Conservation (phyloP, 345 rosid genomes). For the Eucalyptus camaldulensis region DNA sequence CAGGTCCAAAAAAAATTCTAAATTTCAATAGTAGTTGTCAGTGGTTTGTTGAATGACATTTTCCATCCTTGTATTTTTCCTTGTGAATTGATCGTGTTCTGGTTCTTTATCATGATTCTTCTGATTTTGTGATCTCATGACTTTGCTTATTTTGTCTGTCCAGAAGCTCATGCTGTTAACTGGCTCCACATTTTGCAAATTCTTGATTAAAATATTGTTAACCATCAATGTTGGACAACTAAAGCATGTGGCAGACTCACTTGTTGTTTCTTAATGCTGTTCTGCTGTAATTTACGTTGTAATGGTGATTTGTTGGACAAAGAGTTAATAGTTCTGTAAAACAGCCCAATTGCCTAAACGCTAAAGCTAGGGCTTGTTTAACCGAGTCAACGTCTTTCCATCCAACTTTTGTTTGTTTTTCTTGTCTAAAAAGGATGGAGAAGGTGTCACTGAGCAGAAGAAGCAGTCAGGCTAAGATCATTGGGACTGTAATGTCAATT, state of each 20-base stretch:
- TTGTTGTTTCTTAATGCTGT: neutral
- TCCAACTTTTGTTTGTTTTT: neutral
- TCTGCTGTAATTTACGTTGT: neutral
- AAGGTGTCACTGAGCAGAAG: conserved; percentile 6
- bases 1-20: neutral
- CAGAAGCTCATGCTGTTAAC: neutral
- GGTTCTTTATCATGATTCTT: neutral
- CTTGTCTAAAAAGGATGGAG: conserved; percentile 17
- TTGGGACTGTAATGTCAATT: conserved; percentile 30
- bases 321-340: neutral
- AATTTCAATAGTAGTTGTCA: neutral
- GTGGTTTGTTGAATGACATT: neutral
- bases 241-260: neutral
- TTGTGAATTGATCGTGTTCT: neutral
- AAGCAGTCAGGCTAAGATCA: conserved; percentile 25
- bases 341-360: neutral
- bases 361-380: neutral
- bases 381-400: neutral
- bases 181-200: neutral
- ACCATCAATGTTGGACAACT: neutral
- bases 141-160: neutral
- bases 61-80: neutral
- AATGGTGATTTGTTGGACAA: neutral
- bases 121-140: neutral
- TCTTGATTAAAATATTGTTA: neutral